phyloP scores from a whole-genome alignment of 139 green algal genomes.

The Closterium sp. region DNA sequence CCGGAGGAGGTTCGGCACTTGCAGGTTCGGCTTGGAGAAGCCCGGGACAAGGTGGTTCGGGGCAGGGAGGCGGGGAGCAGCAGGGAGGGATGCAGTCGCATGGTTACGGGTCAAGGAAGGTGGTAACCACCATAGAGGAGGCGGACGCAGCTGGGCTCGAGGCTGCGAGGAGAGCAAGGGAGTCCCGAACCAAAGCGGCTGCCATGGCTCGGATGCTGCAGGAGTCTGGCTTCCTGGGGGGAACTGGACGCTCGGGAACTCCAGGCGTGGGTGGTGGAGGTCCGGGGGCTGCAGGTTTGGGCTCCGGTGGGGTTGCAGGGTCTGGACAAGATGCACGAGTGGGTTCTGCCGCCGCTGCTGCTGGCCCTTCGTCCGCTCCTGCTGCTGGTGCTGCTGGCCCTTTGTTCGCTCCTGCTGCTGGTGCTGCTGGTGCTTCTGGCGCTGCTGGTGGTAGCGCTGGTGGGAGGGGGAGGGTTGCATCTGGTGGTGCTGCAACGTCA shows the following conservation, averaged over 20 bases:
- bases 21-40: neutral
- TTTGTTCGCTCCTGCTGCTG: neutral
- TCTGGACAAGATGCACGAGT: neutral
- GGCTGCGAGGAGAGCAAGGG: neutral
- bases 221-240: neutral
- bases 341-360: neutral
- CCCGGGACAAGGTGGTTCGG: too few species aligned
- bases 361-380: neutral
- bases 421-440: neutral
- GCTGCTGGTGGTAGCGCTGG: neutral
- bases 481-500: neutral
- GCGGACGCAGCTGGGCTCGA: neutral
- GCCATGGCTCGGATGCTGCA: neutral
- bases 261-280: neutral
- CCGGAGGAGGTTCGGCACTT: neutral
- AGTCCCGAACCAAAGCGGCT: neutral
- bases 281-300: neutral
- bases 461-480: neutral
- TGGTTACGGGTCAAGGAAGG: neutral
- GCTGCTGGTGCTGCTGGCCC: neutral
- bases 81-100: neutral
- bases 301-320: neutral
- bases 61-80: too few species aligned
- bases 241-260: neutral
- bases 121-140: neutral